Conservation (phyloP, 202 grass and related monocot species). For the Hordeum pubiflorum region DNA sequence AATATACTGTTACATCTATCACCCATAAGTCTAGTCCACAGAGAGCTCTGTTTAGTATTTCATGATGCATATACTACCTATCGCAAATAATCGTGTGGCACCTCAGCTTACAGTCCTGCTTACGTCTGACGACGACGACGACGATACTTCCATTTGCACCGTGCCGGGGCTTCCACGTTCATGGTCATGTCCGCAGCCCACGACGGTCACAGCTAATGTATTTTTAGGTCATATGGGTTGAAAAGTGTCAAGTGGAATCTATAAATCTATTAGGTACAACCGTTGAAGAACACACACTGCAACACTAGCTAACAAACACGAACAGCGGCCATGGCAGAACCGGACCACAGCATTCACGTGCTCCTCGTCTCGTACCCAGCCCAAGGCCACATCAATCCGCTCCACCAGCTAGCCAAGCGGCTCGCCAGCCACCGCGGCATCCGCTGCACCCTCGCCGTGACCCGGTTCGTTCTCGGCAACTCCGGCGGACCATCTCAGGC, state of each 20-base stretch:
- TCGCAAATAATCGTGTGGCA: too few species aligned
- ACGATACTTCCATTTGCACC: neutral
- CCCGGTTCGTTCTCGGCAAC: constrained; percentile 31
- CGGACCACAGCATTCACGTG: constrained; percentile 15
- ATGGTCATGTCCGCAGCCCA: neutral
- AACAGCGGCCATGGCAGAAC: neutral
- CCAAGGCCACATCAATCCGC: constrained; percentile 74
- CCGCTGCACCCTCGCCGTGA: constrained; percentile 44
- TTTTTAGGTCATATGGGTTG: too few species aligned
- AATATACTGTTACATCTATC: neutral
- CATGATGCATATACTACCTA: too few species aligned
- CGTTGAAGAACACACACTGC: neutral
- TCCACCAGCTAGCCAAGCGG: constrained; percentile 64
- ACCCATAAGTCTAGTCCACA: neutral
- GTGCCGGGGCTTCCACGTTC: neutral
- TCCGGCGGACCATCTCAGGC: neutral
- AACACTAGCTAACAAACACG: neutral
- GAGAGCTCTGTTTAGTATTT: neutral
- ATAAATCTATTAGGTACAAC: neutral
- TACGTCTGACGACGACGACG: neutral
- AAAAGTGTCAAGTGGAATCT: neutral
- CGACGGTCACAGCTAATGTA: too few species aligned
- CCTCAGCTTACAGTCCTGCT: neutral
- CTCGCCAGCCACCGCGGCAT: constrained; percentile 33
- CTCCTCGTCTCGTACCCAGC: constrained; percentile 53